Evolutionary conservation across 2,329 filamentous ascomycete species (phyloP).

Genomic region (Rhexocercosporidium sp.): DNA sequence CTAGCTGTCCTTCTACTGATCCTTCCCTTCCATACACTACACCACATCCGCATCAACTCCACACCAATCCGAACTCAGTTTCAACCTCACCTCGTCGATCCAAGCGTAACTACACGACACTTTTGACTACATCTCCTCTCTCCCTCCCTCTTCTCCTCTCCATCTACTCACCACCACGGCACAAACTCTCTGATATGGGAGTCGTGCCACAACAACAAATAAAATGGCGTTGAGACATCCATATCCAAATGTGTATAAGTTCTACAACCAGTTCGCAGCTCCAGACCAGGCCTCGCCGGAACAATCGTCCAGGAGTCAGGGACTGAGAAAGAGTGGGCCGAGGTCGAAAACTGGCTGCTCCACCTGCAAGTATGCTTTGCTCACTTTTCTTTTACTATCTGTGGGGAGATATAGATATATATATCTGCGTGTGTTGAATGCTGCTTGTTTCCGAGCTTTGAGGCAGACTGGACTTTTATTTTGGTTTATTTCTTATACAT

Average conservation of each 20-base stretch:
- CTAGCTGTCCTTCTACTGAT: too few species aligned
- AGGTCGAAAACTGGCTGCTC: slow-evolving; percentile 42
- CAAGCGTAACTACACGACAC: background rate
- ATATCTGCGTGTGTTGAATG: background rate
- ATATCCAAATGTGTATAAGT: slow-evolving; percentile 44
- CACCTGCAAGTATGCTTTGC: slow-evolving; percentile 42
- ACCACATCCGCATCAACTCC: background rate
- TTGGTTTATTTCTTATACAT: background rate
- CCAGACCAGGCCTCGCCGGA: slow-evolving; percentile 41
- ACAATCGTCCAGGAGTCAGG: slow-evolving; percentile 41
- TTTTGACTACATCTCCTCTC: background rate
- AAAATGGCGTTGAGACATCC: slow-evolving; percentile 42
- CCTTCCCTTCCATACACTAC: background rate
- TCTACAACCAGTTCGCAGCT: slow-evolving; percentile 42
- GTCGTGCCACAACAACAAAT: slow-evolving; percentile 27
- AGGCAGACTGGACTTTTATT: background rate
- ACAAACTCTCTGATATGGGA: background rate
- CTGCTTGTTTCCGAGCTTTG: background rate
- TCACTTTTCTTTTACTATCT: background rate
- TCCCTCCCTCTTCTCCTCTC: background rate
- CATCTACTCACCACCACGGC: background rate
- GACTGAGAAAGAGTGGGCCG: slow-evolving; percentile 42
- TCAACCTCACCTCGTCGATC: slow-evolving; percentile 5
- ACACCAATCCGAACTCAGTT: background rate
- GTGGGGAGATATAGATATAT: background rate